These are phyloP conservation scores for Camelina sativa DNA, from an alignment of 345 rosid species.

Conservation along the genomic window DNA sequence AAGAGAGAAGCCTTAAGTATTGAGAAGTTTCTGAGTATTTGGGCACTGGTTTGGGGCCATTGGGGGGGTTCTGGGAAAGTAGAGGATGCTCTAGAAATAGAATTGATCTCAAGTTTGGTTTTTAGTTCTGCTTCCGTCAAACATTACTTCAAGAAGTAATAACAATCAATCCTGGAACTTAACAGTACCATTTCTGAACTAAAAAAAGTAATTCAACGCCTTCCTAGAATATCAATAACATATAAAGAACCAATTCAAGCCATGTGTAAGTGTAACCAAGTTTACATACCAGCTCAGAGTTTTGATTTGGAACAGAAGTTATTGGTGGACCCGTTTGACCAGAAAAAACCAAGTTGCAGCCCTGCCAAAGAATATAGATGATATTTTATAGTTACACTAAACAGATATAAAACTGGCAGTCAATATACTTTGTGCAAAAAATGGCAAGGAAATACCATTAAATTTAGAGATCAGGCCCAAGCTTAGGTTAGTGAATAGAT, in stretches of 20 bases:
- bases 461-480: conserved; percentile 2
- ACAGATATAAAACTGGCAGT: conserved; percentile 1
- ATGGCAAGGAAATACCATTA: conserved; percentile 22
- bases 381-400: conserved; percentile 31
- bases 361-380: conserved; percentile 59
- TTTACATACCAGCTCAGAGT: conserved; percentile 80
- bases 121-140: conserved; percentile 25
- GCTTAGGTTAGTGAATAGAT: not conserved
- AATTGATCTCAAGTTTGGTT: conserved; percentile 7
- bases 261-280: conserved; percentile 17
- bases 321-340: conserved; percentile 99
- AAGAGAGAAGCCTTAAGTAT: conserved; percentile 3
- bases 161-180: conserved; percentile 16
- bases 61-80: conserved; percentile 10
- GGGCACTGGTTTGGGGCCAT: not conserved
- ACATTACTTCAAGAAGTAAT: not conserved
- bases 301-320: conserved; percentile 81
- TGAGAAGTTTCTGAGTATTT: not conserved
- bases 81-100: not conserved
- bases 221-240: conserved; percentile 21
- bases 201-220: conserved; percentile 17
- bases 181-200: conserved; percentile 12
- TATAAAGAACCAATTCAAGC: conserved; percentile 8
- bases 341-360: conserved; percentile 86
- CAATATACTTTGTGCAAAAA: not conserved